Base-by-base conservation (phyloP, 108 stramenopile species). In the Cyclotella baltica region DNA sequence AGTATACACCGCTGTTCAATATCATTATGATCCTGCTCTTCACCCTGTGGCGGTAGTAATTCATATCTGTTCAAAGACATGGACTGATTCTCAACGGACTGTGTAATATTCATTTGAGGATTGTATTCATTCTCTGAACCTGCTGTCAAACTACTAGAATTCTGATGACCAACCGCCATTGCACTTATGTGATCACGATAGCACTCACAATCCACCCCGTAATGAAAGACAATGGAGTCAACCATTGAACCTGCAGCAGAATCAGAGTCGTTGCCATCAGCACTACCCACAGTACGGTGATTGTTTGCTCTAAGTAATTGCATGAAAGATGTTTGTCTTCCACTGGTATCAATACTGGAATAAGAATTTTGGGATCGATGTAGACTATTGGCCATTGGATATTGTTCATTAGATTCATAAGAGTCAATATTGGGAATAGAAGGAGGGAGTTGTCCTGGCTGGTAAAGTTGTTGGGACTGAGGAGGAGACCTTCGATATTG, bases 181-280 rank as follows among this genome's bases (percentile, higher is more conserved):
- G n/a, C n/a, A n/a, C n/a, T n/a, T n/a, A 62, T 65, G 2, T 48
- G 46, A 22, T 33, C 76, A 4, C 9, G 36, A 20, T 31, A 16
- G 22, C 63, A 57, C 38, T 67, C 78, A 16, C 67, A 62, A 36
- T 67, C 46, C 33, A 59, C 78, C 13, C 80, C 80, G 46, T 80
- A 80, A 46, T 63, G 72, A 48, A 80, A 80, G 6, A 80, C 61
- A 2, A 80, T 27, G 19, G 72, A 73, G 6, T 68, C 76, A 18
- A 20, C 47, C 19, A 43, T 16, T n/a, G 72, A 73, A 63, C 51
- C 37, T 16, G 67, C 66, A 22, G 65, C 78, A 30, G 64, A 65
- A 47, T 62, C 65, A 1, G 56, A 67, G 73, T 59, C 70, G 55
- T 34, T 61, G 50, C 55, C 48, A 36, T 51, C 31, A 43, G 22